Percentiles rank a stretch among this genome's conserved stretches.
phyloP scores from a whole-genome alignment of 805 yeast genomes.

The Candida adriatica region DNA sequence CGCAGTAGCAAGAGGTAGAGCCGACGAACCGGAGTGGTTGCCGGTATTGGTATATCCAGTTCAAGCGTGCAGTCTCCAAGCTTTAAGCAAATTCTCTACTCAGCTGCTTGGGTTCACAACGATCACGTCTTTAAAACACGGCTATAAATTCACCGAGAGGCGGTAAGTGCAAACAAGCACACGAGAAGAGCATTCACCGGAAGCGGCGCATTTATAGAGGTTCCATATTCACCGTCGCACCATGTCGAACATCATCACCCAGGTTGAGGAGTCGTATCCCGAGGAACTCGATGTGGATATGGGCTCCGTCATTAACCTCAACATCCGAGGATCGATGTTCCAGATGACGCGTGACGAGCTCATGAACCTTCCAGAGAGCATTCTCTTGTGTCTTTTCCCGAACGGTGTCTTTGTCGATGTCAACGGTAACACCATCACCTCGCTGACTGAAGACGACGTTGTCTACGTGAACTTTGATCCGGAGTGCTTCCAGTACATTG shows the following conservation, averaged over 20 bases:
- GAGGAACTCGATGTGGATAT: constrained; percentile 18
- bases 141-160: too few species aligned
- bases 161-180: constrained; percentile 5
- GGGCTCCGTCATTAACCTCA: constrained; percentile 69
- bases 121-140: too few species aligned
- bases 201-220: too few species aligned
- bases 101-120: too few species aligned
- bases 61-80: too few species aligned
- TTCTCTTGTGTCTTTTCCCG: constrained; percentile 80
- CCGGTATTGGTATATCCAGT: too few species aligned
- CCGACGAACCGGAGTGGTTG: too few species aligned
- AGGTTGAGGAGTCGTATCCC: constrained; percentile 51
- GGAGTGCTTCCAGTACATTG: constrained; percentile 75
- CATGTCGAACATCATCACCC: constrained; percentile 58
- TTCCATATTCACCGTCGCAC: too few species aligned
- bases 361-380: constrained; percentile 86
- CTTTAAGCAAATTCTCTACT: too few species aligned
- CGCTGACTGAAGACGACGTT: constrained; percentile 70
- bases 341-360: constrained; percentile 81
- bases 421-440: constrained; percentile 70
- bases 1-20: constrained; percentile 7
- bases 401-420: constrained; percentile 82
- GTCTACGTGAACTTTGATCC: constrained; percentile 86
- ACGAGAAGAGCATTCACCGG: too few species aligned
- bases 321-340: constrained; percentile 69